Base-by-base conservation (phyloP, 176 grass and related monocot species). In the Themeda triandra region DNA sequence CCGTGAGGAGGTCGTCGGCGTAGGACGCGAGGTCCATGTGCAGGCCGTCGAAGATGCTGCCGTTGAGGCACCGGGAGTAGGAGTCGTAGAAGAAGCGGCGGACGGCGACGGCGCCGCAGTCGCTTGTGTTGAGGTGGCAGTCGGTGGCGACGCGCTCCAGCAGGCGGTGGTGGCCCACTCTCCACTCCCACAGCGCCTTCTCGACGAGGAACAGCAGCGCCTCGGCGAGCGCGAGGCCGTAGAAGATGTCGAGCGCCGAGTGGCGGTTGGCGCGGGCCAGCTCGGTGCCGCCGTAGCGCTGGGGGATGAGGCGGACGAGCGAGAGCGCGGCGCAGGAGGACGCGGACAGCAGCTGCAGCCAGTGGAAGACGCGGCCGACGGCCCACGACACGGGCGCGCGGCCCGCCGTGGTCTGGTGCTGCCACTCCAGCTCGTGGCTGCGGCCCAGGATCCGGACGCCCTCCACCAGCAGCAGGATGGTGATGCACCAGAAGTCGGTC, bases 171-270 rank as follows among this genome's bases (percentile, higher is more conserved):
- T 86, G 83, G 3, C 32, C 69, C 17, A 94, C 60, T 42, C 56
- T 80, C 90, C 87, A 94, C 83, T 91, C 48, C 87, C 90, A 88
- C 28, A 89, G 89, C 27, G 85, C 85, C 69, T 90, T 92, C 82
- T 94, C 90, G 17, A 86, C 67, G 45, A 94, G 81, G 78, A 92
- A 90, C 25, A 94, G 49, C 46, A 92, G 49, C 40, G 90, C 87
- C 85, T 94, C 92, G 6, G 87, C 92, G 15, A 92, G 49, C 49
- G 18, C 49, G 18, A 54, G 49, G 49, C 49, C 49, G 49, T 54
- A 54, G 49, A 54, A 54, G 6, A 94, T 85, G 63, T 86, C 82
- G 66, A 94, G 72, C 21, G 90, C 92, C 0, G 87, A 69, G 36
- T 69, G 69, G 15, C 78, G 77, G 66, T 88, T 92, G 21, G 15